phyloP scores from a whole-genome alignment of 1,284 basidiomycete genomes.

The Moesziomyces globuligerus region DNA sequence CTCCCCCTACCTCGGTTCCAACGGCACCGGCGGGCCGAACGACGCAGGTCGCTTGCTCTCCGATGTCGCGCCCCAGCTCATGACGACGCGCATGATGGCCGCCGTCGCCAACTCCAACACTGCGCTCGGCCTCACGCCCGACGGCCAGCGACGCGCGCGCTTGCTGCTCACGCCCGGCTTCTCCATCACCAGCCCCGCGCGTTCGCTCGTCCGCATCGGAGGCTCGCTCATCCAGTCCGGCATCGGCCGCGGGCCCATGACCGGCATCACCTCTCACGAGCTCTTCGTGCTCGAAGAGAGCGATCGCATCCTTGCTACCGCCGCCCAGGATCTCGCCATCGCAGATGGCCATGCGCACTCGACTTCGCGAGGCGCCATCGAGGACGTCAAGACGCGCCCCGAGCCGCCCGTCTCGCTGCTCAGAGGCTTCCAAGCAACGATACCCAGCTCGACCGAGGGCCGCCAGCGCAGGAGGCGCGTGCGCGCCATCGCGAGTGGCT shows the following conservation, averaged over 20 bases:
- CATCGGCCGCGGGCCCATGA: conserved; percentile 56
- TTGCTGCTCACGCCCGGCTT: conserved; percentile 56
- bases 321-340: conserved; percentile 47
- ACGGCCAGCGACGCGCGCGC: conserved; percentile 49
- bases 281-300: conserved; percentile 62
- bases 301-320: conserved; percentile 61
- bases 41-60: conserved; percentile 60
- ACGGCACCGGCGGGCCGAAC: conserved; percentile 18
- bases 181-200: conserved; percentile 59
- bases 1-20: conserved; percentile 37
- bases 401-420: conserved; percentile 60
- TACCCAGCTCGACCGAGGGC: conserved; percentile 58
- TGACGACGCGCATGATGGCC: conserved; percentile 63
- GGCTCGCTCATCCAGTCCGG: conserved; percentile 53
- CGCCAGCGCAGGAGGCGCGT: conserved; percentile 54
- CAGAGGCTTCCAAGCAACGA: conserved; percentile 65
- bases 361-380: conserved; percentile 21
- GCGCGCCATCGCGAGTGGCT: conserved; percentile 46
- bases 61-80: conserved; percentile 66
- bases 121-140: conserved; percentile 49
- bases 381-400: conserved; percentile 20
- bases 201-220: conserved; percentile 61
- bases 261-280: conserved; percentile 59
- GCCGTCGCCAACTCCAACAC: conserved; percentile 59
- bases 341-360: conserved; percentile 7